Conservation (phyloP, 2,329 filamentous ascomycete genomes). For the Verruconis gallopava region DNA sequence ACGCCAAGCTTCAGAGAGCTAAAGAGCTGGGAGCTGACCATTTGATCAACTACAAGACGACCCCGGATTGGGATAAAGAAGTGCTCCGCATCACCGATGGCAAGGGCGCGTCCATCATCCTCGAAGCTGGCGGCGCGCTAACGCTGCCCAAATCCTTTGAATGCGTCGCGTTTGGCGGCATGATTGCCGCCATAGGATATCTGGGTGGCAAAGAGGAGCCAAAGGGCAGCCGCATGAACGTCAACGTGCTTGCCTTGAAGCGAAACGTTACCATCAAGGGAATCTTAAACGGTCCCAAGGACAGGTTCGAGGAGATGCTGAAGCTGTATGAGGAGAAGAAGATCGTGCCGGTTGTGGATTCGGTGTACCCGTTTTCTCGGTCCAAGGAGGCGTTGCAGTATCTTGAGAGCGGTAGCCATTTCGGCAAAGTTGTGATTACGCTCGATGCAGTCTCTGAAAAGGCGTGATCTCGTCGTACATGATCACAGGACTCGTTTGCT, state of each 20-base stretch:
- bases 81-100: constrained; percentile 38
- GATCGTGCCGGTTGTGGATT: constrained; percentile 47
- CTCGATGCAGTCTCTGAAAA: not conserved
- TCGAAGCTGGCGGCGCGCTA: constrained; percentile 48
- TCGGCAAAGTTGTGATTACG: constrained; percentile 28
- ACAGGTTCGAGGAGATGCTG: constrained; percentile 47
- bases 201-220: constrained; percentile 32
- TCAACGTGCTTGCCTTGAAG: constrained; percentile 8
- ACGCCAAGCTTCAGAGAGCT: constrained; percentile 34
- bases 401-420: constrained; percentile 37
- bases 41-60: constrained; percentile 35
- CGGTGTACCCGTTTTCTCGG: constrained; percentile 41
- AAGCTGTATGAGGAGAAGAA: constrained; percentile 44
- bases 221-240: constrained; percentile 2
- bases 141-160: constrained; percentile 29
- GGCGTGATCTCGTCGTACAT: not conserved
- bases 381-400: constrained; percentile 38
- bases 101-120: constrained; percentile 46
- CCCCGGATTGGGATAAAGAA: constrained; percentile 40
- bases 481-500: not conserved
- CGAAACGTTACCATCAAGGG: constrained; percentile 33
- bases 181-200: constrained; percentile 42
- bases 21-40: constrained; percentile 43
- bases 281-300: constrained; percentile 42
- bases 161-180: constrained; percentile 40